These are phyloP conservation scores for Phytophthora aleatoria DNA, from an alignment of 352 stramenopile species.

Conservation along the genomic window DNA sequence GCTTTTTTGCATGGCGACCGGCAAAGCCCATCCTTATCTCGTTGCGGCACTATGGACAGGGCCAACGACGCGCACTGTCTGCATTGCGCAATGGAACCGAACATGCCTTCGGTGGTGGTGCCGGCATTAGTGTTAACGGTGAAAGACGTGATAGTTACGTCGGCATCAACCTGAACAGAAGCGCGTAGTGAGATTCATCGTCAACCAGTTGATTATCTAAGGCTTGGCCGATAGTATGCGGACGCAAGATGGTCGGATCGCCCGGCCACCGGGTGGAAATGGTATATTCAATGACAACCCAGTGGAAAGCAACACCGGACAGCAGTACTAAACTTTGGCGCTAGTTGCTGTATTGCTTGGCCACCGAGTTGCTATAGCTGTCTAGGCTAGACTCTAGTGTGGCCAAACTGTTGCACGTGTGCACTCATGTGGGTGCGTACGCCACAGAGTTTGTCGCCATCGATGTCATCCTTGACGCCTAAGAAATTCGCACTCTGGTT, in stretches of 20 bases:
- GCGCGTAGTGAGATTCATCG: constrained; percentile 5
- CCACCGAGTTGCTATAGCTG: constrained; percentile 4
- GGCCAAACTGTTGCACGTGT: constrained; percentile 7
- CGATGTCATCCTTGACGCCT: constrained; percentile 24
- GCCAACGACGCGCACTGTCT: constrained; percentile 21
- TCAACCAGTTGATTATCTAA: neutral
- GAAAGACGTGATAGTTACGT: constrained; percentile 1
- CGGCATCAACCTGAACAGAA: constrained; percentile 1
- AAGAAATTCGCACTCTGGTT: constrained; percentile 25
- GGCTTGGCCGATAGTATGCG: neutral
- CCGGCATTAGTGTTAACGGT: constrained; percentile 7
- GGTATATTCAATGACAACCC: constrained; percentile 6
- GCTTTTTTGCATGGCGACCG: constrained; percentile 15
- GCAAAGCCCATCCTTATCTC: constrained; percentile 30
- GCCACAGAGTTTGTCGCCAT: constrained; percentile 15
- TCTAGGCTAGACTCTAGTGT: neutral
- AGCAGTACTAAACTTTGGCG: neutral
- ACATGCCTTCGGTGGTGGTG: constrained; percentile 6
- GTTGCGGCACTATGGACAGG: constrained; percentile 25
- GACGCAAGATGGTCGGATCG: too few relatives aligned
- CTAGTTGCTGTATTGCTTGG: neutral
- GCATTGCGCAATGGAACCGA: constrained; percentile 10
- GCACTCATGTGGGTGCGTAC: constrained; percentile 23
- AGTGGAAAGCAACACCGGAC: neutral
- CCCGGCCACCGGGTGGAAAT: too few relatives aligned